Evolutionary conservation across 2,329 filamentous ascomycete species (phyloP), one percentile per base, ranked within the genome.

Genomic region (Monascus ruber): DNA sequence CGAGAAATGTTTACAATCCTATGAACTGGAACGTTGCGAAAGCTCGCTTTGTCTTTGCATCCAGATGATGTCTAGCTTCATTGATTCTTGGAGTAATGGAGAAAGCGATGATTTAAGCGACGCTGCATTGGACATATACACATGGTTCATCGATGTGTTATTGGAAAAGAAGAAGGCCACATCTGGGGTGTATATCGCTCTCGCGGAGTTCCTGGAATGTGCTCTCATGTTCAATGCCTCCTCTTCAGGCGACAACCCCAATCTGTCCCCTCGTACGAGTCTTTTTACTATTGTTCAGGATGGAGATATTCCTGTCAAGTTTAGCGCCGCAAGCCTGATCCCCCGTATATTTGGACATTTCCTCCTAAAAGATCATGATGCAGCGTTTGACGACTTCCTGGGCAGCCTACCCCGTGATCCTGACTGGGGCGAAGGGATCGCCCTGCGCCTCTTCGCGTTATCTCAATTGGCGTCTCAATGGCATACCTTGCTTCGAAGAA

Each of bases 381-480:
- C 79, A 5, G 77, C 96, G 9, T 86, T 95, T 46, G 72, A 86
- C 29, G 86, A 96, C 54, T 74, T 98, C 8, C 67, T 93, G n/a
- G 71, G 76, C 11, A 83, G 73, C 48, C 69, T 98, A n/a, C 86
- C 89, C 0, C 72, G 71, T 3, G 79, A 93, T 46, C 68, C 74
- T 4, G 75, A 79, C 27, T 81, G 79, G 60, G 64, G 72, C 8
- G 88, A 95, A 60, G 89, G 87, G 0, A 89, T 96, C 48, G 85
- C 86, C 0, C 75, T 94, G 46, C 80, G 91, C 5, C 66, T 96
- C 2, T 76, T 84, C 45, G 76, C 85, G 6, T 66, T 96, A 7
- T 77, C 83, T 1, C 78, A 79, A 40, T 66, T 98, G 42, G 91
- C 84, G 24, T 84, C 85, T 26, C 67, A 71, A 37, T 96, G 89